Evolutionary conservation across 2,329 filamentous ascomycete genomes (phyloP), one percentile per base, ranked within the genome.

Genomic region (Lecanicillium sp.): DNA sequence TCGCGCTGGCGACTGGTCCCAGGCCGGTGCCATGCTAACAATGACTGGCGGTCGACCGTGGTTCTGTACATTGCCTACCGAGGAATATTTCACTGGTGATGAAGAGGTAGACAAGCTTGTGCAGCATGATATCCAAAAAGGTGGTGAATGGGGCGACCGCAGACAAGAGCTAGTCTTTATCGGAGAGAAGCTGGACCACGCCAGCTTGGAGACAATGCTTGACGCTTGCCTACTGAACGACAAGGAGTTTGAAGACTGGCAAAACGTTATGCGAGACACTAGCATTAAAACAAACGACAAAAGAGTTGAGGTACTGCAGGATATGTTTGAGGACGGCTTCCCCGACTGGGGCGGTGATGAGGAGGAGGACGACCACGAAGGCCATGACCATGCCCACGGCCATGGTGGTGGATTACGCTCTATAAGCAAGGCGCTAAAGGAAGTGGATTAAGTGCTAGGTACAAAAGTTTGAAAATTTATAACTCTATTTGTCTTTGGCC

Each of bases 161-260:
- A 66, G 81, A 3, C 81, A 87, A 53, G 82, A 87, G 54, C 54
- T 87, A 6, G 82, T 87, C 3, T 83, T 87, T 44, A 86, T 87
- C 41, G 82, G 82, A 0, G 79, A 85, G 55, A 67, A 68, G 5
- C 64, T 87, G 12, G 67, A 84, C 36, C 51, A 65, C 2, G 51
- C 55, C 5, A 66, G 61, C 0, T 60, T 87, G 13, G 71, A 68
- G 17, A 58, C 55, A 4, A 54, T 70, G 25, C 54, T 87, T 4
- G 76, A 87, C 49, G 57, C 54, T 2, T 85, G 81, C 49, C 53
- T 86, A 17, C 54, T 87, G 3, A 68, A 69, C n/a, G 72, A 81
- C 17, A 54, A 54, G 0, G 82, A 87, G 56, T 73, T 71, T 52
- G 53, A 52, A 20, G 54, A 62, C 49, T 77, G 77, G 67, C 64